Base-by-base conservation (phyloP, 106 monocot species). In the Alisma plantagoaquatica region DNA sequence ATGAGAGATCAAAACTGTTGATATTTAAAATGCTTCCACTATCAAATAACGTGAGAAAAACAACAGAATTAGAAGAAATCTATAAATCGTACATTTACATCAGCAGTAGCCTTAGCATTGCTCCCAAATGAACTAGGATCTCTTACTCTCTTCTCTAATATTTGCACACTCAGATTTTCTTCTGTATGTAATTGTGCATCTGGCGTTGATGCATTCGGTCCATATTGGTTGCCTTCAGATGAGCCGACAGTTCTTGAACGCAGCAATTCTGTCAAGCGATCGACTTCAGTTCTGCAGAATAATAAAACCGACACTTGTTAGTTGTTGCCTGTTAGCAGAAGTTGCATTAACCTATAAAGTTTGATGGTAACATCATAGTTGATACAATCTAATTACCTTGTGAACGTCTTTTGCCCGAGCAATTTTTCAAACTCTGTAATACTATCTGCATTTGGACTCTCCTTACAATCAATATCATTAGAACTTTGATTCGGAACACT, bases 21-120 rank as follows among this genome's bases (percentile, higher is more conserved):
- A n/a, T n/a, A n/a, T n/a, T n/a, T n/a, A n/a, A n/a, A n/a, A n/a
- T n/a, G n/a, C n/a, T n/a, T n/a, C n/a, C n/a, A n/a, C n/a, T n/a
- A n/a, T n/a, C n/a, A n/a, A n/a, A n/a, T n/a, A n/a, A n/a, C n/a
- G n/a, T n/a, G n/a, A n/a, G n/a, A n/a, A n/a, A n/a, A n/a, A n/a
- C n/a, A n/a, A n/a, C n/a, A n/a, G n/a, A n/a, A n/a, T n/a, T n/a
- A n/a, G n/a, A n/a, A n/a, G n/a, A n/a, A n/a, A n/a, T n/a, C n/a
- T n/a, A n/a, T n/a, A n/a, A n/a, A n/a, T n/a, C 75, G 66, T 75
- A 78, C 70, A 62, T 27, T 21, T 53, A 49, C 51, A 58, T 35
- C 57, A 24, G 21, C 27, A 26, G 8, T 1, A 56, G 57, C 58
- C 44, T 44, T 31, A 48, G 63, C 27, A 45, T 43, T 29, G 16